These are phyloP conservation scores for Hyaloscypha bicolor DNA, from an alignment of 495 filamentous ascomycete genomes.

Conservation along the genomic window DNA sequence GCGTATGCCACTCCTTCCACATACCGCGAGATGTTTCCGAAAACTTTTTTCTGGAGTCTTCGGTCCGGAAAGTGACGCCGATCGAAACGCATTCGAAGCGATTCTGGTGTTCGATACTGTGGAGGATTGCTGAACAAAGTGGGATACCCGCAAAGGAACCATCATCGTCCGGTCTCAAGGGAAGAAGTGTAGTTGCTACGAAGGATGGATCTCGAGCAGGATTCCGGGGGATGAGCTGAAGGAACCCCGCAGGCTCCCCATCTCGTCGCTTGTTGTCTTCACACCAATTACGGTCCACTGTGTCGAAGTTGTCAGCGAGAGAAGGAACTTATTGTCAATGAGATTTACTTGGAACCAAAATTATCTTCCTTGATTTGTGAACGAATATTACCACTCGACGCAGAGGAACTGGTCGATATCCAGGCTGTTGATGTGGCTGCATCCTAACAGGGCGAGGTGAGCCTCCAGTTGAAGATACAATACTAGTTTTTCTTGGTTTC, in stretches of 20 bases:
- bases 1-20: not conserved
- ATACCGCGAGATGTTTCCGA: not conserved
- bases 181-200: not conserved
- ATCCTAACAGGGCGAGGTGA: not conserved
- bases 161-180: not conserved
- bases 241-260: not conserved
- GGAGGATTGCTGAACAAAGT: not conserved
- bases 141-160: not conserved
- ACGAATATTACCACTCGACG: not conserved
- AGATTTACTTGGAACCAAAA: not conserved
- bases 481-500: not conserved
- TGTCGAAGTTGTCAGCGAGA: not conserved
- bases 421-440: not conserved
- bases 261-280: not conserved
- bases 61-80: not conserved
- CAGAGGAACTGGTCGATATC: not conserved
- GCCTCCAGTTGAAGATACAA: not conserved
- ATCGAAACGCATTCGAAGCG: not conserved
- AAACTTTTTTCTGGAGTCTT: not conserved
- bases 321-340: not conserved
- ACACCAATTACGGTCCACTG: constrained; percentile 1
- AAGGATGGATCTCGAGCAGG: not conserved
- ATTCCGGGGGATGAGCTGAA: not conserved
- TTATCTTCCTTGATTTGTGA: not conserved
- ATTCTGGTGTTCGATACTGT: not conserved